phyloP scores from a whole-genome alignment of 2,329 filamentous ascomycete species.

The Ceratocystis ficicola region DNA sequence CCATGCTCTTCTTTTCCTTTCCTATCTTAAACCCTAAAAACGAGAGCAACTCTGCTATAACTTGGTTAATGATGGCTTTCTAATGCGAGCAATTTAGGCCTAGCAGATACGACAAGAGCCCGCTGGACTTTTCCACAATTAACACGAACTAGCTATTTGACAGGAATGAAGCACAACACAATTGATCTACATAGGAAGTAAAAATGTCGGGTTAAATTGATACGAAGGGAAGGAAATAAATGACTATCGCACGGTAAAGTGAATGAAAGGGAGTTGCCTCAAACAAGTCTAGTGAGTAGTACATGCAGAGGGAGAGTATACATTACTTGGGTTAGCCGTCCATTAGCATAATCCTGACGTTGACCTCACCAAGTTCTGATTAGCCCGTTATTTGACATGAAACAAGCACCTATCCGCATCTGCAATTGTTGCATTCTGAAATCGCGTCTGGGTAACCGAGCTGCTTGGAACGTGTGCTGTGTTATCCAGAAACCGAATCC shows the following conservation, averaged over 20 bases:
- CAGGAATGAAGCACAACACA: too few relatives aligned
- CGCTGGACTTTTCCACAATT: too few relatives aligned
- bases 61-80: too few relatives aligned
- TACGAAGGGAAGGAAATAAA: too few relatives aligned
- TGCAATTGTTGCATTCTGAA: background rate
- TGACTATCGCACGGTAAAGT: too few relatives aligned
- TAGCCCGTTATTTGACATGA: background rate
- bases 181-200: too few relatives aligned
- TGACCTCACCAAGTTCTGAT: background rate
- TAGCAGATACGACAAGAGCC: too few relatives aligned
- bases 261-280: too few relatives aligned
- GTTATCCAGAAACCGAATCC: background rate
- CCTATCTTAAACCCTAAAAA: background rate
- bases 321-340: constrained; percentile 9
- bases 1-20: background rate
- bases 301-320: background rate
- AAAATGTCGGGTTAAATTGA: too few relatives aligned
- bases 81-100: too few relatives aligned
- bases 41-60: background rate
- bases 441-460: background rate
- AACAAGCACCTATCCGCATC: background rate
- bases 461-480: background rate
- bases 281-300: background rate
- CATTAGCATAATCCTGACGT: constrained; percentile 3
- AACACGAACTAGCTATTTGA: too few relatives aligned